A percentile compares a stretch with the other conserved stretches of the same genome.
Conservation (phyloP, 2,329 filamentous ascomycete species). For the Aspergillus hortae region DNA sequence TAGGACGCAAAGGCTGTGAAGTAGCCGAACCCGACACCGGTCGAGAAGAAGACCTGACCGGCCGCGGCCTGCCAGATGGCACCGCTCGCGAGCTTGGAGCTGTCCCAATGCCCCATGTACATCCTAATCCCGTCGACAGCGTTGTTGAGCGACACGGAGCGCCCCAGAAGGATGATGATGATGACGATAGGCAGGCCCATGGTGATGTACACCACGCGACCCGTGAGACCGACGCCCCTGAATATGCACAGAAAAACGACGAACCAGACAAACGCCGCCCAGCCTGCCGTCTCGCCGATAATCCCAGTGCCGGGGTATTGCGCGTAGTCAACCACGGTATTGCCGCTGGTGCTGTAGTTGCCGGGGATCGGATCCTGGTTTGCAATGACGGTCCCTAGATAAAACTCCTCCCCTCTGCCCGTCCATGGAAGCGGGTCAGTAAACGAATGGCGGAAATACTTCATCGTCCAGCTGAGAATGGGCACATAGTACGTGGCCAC, state of each 20-base stretch:
- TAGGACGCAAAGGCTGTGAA: background rate
- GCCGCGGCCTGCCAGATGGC: background rate
- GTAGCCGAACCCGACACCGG: background rate
- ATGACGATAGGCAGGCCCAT: background rate
- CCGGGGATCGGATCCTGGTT: background rate
- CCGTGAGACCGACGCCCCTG: background rate
- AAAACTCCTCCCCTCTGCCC: background rate
- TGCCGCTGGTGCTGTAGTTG: background rate
- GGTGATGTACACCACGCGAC: background rate
- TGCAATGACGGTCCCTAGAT: background rate
- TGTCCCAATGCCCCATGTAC: background rate
- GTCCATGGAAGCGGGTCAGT: background rate
- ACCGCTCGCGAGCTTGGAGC: background rate
- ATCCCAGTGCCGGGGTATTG: background rate
- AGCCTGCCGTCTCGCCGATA: background rate
- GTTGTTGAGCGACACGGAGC: background rate
- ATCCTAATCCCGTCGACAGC: background rate
- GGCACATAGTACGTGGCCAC: background rate
- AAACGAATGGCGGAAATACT: background rate
- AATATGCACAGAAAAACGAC: background rate
- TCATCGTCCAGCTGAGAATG: conserved; percentile 1
- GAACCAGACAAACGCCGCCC: background rate
- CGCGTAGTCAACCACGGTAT: background rate
- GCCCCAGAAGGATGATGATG: background rate
- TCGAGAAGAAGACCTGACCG: background rate